Evolutionary conservation across 2,329 filamentous ascomycete genomes (phyloP).

Genomic region (Epichloe typhina): DNA sequence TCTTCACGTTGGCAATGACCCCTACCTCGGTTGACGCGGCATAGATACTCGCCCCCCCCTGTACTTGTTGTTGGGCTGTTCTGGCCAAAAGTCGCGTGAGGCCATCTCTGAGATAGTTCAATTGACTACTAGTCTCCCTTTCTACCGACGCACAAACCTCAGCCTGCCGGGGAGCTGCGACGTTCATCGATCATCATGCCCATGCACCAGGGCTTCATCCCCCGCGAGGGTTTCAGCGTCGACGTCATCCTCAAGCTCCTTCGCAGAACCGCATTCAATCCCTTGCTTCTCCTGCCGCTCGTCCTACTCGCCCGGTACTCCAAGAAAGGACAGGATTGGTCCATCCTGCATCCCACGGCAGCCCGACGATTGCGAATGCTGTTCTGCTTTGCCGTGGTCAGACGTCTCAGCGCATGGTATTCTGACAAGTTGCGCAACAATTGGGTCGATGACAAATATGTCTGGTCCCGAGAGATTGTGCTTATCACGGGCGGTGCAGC

Average conservation of each 20-base stretch:
- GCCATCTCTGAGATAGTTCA: too few relatives aligned
- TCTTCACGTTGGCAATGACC: too few relatives aligned
- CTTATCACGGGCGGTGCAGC: slow-evolving; percentile 62
- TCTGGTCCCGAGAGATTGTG: slow-evolving; percentile 57
- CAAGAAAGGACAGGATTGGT: slow-evolving; percentile 42
- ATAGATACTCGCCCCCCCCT: too few relatives aligned
- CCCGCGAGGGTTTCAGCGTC: slow-evolving; percentile 44
- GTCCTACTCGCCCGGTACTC: slow-evolving; percentile 51
- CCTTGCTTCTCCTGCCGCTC: slow-evolving; percentile 48
- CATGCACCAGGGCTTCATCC: slow-evolving; percentile 37
- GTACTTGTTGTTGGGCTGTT: too few relatives aligned
- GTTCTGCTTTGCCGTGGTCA: slow-evolving; percentile 18
- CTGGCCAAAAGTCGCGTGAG: too few relatives aligned
- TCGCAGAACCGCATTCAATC: slow-evolving; percentile 49
- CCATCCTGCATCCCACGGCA: slow-evolving; percentile 36
- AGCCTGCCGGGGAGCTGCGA: too few relatives aligned
- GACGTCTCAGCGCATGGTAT: slow-evolving; percentile 17
- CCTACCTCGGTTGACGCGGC: too few relatives aligned
- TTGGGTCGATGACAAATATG: slow-evolving; percentile 32
- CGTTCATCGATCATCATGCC: slow-evolving; percentile 13
- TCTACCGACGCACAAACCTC: too few relatives aligned
- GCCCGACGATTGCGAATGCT: slow-evolving; percentile 32
- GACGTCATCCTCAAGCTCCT: slow-evolving; percentile 47
- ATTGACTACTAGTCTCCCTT: too few relatives aligned
- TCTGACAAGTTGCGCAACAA: slow-evolving; percentile 23